phyloP scores from a whole-genome alignment of 2,329 filamentous ascomycete species.

The Fusarium siculi region DNA sequence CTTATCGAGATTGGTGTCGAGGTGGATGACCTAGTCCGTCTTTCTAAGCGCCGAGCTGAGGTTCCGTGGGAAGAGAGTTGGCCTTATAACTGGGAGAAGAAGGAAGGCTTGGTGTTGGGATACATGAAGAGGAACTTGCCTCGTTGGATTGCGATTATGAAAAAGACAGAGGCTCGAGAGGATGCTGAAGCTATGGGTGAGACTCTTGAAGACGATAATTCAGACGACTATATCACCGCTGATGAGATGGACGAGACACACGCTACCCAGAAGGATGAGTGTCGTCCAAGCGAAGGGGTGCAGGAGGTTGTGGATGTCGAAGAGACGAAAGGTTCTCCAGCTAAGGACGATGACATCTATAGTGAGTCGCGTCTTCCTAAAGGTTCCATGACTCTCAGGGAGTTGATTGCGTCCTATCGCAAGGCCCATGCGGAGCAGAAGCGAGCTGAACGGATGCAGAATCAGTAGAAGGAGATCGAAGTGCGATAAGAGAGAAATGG shows the following conservation, averaged over 20 bases:
- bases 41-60: background rate
- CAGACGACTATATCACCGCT: too few relatives aligned
- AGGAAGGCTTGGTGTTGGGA: background rate
- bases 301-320: background rate
- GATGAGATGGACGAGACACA: background rate
- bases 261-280: rapidly evolving
- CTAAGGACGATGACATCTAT: background rate
- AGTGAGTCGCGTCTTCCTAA: background rate
- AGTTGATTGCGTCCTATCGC: background rate
- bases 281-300: background rate
- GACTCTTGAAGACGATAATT: background rate
- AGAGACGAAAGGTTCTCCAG: background rate
- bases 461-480: rapidly evolving
- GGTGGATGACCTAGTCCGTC: background rate
- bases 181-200: background rate
- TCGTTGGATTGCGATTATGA: background rate
- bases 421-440: background rate
- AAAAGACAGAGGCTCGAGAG: background rate
- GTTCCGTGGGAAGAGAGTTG: background rate
- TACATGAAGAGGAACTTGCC: background rate
- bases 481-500: rapidly evolving
- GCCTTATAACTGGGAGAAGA: background rate
- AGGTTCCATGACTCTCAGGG: background rate
- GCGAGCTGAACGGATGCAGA: background rate
- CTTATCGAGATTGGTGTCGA: background rate